Percentiles rank a stretch among this genome's conserved stretches.
Evolutionary conservation across 1,284 basidiomycete genomes (phyloP).

Genomic region (Blastosporella zonata): DNA sequence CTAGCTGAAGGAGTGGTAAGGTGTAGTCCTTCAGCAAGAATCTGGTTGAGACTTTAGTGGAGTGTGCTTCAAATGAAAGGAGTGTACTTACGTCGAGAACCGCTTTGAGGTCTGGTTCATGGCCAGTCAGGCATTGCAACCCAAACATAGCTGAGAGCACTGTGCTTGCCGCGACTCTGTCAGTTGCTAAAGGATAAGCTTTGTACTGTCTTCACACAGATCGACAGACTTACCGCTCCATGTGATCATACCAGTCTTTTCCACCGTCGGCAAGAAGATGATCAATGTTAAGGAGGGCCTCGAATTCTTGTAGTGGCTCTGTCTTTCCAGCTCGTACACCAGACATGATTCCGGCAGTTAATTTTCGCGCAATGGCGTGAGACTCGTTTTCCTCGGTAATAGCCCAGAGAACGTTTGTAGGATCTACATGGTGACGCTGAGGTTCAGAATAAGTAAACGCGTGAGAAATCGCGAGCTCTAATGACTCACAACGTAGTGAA

Average conservation of each 20-base stretch:
- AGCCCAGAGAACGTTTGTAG: background rate
- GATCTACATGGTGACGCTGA: constrained; percentile 1
- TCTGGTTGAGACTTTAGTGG: too few species aligned
- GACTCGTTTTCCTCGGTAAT: background rate
- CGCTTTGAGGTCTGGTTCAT: background rate
- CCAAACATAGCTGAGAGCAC: background rate
- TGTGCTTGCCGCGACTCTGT: background rate
- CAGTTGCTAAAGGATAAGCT: background rate
- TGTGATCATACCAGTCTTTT: constrained; percentile 1
- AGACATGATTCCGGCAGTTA: background rate
- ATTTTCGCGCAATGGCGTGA: background rate
- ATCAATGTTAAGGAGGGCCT: background rate
- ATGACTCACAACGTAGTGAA: constrained; percentile 1
- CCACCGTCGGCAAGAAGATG: background rate
- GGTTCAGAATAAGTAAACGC: too few species aligned
- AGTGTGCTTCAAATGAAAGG: too few species aligned
- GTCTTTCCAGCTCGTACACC: background rate
- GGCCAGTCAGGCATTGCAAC: background rate
- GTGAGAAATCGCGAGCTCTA: too few species aligned
- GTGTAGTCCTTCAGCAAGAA: background rate
- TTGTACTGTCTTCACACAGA: background rate
- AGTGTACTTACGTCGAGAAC: background rate
- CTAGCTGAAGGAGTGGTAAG: background rate
- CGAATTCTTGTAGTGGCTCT: background rate
- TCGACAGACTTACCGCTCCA: background rate